A percentile compares a stretch with the other conserved stretches of the same genome.
Conservation (phyloP, 2,329 filamentous ascomycete genomes). For the Epichloe uncinata region DNA sequence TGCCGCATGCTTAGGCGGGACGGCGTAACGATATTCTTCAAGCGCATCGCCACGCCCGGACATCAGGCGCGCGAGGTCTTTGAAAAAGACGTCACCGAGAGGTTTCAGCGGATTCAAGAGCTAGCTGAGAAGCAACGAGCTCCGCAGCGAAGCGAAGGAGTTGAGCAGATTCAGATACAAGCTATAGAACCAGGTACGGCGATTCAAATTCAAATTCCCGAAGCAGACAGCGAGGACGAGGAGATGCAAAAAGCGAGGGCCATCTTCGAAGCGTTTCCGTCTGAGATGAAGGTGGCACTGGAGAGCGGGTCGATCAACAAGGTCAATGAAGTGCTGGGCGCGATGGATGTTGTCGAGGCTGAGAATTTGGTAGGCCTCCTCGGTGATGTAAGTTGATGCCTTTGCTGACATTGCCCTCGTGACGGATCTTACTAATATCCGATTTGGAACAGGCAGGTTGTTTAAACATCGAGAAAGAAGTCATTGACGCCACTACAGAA, state of each 20-base stretch:
- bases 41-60: neutral
- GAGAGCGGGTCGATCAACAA: neutral
- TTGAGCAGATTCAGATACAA: neutral
- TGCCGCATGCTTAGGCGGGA: neutral
- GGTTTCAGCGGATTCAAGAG: neutral
- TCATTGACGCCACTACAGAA: neutral
- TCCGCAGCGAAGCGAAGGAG: neutral
- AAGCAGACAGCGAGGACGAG: neutral
- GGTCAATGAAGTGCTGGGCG: neutral
- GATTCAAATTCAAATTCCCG: neutral
- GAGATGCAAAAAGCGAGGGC: neutral
- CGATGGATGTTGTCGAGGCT: neutral
- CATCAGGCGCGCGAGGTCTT: neutral
- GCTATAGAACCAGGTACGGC: neutral
- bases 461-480: neutral
- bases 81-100: neutral
- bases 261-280: neutral
- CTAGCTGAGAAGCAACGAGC: neutral
- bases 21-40: neutral
- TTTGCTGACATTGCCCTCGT: neutral
- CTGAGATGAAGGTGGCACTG: neutral
- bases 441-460: neutral
- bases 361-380: neutral
- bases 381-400: neutral
- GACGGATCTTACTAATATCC: neutral